A percentile compares a stretch with the other conserved stretches of the same genome.
Conservation (phyloP, 257 asterid genomes). For the Jacaranda mimosifolia region DNA sequence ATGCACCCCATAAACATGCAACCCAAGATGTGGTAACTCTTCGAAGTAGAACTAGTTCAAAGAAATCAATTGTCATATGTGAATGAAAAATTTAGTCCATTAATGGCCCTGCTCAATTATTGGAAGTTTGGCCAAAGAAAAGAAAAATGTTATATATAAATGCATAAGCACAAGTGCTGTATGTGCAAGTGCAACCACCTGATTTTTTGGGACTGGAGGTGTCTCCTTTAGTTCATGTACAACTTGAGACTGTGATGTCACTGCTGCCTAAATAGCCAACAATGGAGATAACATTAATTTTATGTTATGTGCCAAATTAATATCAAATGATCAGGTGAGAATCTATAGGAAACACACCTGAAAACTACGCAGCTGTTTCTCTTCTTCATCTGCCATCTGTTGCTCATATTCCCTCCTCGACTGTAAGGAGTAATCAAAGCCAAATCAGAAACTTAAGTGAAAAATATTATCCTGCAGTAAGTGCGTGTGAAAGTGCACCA, state of each 20-base stretch:
- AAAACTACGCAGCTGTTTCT: constrained; percentile 70
- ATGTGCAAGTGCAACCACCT: constrained; percentile 50
- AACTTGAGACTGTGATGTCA: constrained; percentile 67
- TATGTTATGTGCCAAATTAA: constrained; percentile 16
- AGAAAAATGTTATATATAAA: background rate
- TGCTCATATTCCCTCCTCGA: constrained; percentile 82
- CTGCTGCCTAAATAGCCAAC: constrained; percentile 72
- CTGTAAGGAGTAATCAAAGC: constrained; percentile 54
- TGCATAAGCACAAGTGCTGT: constrained; percentile 21
- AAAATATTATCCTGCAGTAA: constrained; percentile 29
- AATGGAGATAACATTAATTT: constrained; percentile 23
- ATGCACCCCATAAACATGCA: constrained; percentile 8
- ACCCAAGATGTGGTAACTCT: constrained; percentile 12
- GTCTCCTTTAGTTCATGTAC: constrained; percentile 73
- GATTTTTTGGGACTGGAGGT: constrained; percentile 60
- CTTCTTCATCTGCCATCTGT: constrained; percentile 88
- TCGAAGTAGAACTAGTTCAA: constrained; percentile 10
- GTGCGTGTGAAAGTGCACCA: constrained; percentile 26
- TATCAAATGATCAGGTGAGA: constrained; percentile 22
- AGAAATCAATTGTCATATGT: background rate
- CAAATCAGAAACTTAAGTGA: constrained; percentile 29
- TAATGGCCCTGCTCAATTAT: constrained; percentile 7
- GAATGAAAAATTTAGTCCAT: background rate
- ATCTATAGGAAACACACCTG: constrained; percentile 61
- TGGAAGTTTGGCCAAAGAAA: constrained; percentile 21